These are phyloP conservation scores for Ceratocystis colombiana DNA, from an alignment of 2,329 filamentous ascomycete genomes.

Conservation along the genomic window DNA sequence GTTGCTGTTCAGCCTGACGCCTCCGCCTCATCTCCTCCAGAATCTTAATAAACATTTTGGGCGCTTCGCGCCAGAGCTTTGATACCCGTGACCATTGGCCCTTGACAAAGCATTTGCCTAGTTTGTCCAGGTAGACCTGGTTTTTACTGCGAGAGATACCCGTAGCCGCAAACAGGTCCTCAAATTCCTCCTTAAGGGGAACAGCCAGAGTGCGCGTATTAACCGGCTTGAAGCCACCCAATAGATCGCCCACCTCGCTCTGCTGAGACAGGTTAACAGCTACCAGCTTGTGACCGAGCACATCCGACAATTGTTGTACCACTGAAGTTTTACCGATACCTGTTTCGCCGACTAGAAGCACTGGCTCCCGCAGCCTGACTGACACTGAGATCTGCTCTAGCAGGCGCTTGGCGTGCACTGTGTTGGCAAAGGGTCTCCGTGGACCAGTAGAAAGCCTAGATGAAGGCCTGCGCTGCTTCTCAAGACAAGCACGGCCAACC, in stretches of 20 bases:
- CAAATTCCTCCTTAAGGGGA: conserved; percentile 87
- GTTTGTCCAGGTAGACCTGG: conserved; percentile 69
- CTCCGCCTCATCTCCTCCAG: conserved; percentile 45
- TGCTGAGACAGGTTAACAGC: conserved; percentile 97
- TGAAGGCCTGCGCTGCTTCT: conserved; percentile 44
- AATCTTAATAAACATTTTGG: conserved; percentile 73
- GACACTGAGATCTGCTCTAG: conserved; percentile 82
- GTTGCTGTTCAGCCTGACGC: conserved; percentile 33
- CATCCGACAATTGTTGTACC: conserved; percentile 79
- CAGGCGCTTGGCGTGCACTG: conserved; percentile 69
- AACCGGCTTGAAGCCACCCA: conserved; percentile 94
- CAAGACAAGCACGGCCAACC: conserved; percentile 57
- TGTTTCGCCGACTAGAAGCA: conserved; percentile 94
- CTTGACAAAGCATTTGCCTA: conserved; percentile 68
- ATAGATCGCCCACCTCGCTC: conserved; percentile 88
- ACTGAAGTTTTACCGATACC: conserved; percentile 97
- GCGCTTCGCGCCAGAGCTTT: conserved; percentile 77
- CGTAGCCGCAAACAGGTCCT: conserved; percentile 74
- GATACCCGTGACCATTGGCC: conserved; percentile 81
- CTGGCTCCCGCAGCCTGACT: conserved; percentile 73
- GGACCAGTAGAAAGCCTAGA: conserved; percentile 40
- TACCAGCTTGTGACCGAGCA: conserved; percentile 74
- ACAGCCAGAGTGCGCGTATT: conserved; percentile 80
- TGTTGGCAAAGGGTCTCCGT: conserved; percentile 71
- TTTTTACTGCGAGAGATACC: conserved; percentile 82